Evolutionary conservation across 805 yeast species (phyloP).

Genomic region (Cyberlindnera meyerae): DNA sequence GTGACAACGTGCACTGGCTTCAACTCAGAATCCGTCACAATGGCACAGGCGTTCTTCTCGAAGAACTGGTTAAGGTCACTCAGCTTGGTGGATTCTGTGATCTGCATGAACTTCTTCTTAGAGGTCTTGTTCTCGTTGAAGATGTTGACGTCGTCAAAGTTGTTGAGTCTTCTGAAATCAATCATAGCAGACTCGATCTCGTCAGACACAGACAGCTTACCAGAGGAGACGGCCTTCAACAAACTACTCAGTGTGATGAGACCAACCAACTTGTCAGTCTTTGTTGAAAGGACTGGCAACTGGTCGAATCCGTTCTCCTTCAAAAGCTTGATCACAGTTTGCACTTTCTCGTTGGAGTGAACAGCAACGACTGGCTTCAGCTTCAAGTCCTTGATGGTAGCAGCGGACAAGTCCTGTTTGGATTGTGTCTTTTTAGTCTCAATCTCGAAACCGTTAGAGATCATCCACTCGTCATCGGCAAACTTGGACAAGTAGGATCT

Average conservation of each 20-base stretch:
- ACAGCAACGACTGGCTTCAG: slow-evolving; percentile 81
- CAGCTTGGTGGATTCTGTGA: slow-evolving; percentile 61
- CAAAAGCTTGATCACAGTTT: slow-evolving; percentile 62
- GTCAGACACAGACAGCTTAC: slow-evolving; percentile 50
- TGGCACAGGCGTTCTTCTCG: slow-evolving; percentile 80
- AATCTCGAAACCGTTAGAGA: slow-evolving; percentile 60
- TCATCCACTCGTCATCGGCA: slow-evolving; percentile 90
- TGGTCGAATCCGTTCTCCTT: slow-evolving; percentile 80
- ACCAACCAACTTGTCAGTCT: slow-evolving; percentile 56
- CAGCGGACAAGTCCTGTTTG: slow-evolving; percentile 41
- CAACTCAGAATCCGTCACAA: slow-evolving; percentile 65
- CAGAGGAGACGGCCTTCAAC: slow-evolving; percentile 60
- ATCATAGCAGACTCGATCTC: slow-evolving; percentile 56
- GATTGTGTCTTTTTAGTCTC: slow-evolving; percentile 38
- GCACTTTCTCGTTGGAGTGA: slow-evolving; percentile 50
- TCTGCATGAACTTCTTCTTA: slow-evolving; percentile 61
- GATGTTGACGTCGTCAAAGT: slow-evolving; percentile 53
- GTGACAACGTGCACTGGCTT: slow-evolving; percentile 82
- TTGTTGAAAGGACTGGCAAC: slow-evolving; percentile 61
- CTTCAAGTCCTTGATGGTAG: slow-evolving; percentile 63
- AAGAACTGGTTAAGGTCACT: slow-evolving; percentile 70
- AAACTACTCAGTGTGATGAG: slow-evolving; percentile 71
- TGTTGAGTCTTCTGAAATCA: slow-evolving; percentile 70
- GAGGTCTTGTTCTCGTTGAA: slow-evolving; percentile 58
- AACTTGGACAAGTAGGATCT: slow-evolving; percentile 84